phyloP scores from a whole-genome alignment of 352 stramenopile genomes.

The Phytophthora tubulina region DNA sequence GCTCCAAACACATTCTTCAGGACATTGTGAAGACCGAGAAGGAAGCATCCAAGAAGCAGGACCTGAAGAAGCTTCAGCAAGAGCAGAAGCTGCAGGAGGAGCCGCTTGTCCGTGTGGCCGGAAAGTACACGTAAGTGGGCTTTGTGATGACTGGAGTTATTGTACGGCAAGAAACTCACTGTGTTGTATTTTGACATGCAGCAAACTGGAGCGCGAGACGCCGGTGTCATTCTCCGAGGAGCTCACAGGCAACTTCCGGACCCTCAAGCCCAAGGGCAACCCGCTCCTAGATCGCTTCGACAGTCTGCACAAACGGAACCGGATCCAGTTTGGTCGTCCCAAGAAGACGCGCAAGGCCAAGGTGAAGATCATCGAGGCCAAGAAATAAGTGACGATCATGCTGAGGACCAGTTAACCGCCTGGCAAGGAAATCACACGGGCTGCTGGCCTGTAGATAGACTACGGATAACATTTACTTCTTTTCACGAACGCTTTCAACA shows the following conservation, averaged over 20 bases:
- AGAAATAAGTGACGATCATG: slow-evolving; percentile 62
- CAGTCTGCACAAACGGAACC: slow-evolving; percentile 89
- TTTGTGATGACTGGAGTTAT: background rate
- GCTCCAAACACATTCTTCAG: slow-evolving; percentile 73
- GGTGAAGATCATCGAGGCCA: slow-evolving; percentile 82
- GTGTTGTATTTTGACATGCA: slow-evolving; percentile 33
- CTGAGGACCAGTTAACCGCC: background rate
- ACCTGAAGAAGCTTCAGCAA: slow-evolving; percentile 80
- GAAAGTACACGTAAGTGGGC: slow-evolving; percentile 75
- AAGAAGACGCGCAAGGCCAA: slow-evolving; percentile 76
- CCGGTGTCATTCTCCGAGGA: slow-evolving; percentile 83
- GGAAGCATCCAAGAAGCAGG: slow-evolving; percentile 62
- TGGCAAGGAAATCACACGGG: slow-evolving; percentile 16
- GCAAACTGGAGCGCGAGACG: slow-evolving; percentile 79
- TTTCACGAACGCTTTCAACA: slow-evolving; percentile 14
- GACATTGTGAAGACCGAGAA: slow-evolving; percentile 80
- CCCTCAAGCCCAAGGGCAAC: slow-evolving; percentile 83
- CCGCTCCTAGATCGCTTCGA: slow-evolving; percentile 86
- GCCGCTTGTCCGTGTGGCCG: slow-evolving; percentile 73
- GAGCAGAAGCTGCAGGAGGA: slow-evolving; percentile 84
- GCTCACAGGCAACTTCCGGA: slow-evolving; percentile 81
- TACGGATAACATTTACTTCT: slow-evolving; percentile 32
- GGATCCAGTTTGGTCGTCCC: slow-evolving; percentile 80
- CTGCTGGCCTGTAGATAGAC: slow-evolving; percentile 41
- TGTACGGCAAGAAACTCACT: background rate